phyloP scores from a whole-genome alignment of 1,139 yeast genomes.

The Blastobotrys capitulatus region DNA sequence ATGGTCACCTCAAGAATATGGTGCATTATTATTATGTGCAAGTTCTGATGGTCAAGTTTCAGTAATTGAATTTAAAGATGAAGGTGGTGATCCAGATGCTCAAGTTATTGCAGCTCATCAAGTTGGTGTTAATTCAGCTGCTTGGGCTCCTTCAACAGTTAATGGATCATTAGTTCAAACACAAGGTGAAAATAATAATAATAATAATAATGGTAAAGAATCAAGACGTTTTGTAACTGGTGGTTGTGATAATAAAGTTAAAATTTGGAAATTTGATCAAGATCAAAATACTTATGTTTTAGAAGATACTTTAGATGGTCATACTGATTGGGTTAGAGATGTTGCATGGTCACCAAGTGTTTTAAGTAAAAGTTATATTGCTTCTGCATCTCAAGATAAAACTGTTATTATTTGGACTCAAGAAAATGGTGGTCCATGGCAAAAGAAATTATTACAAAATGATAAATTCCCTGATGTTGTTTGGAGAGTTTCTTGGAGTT shows the following conservation, averaged over 20 bases:
- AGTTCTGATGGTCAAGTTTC: slow-evolving; percentile 93
- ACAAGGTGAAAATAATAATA: slow-evolving; percentile 3
- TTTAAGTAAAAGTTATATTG: slow-evolving; percentile 80
- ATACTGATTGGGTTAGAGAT: slow-evolving; percentile 97
- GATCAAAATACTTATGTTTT: slow-evolving; percentile 54
- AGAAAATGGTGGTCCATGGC: slow-evolving; percentile 67
- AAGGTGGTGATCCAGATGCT: slow-evolving; percentile 64
- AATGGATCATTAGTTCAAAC: slow-evolving; percentile 34
- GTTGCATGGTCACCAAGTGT: slow-evolving; percentile 97
- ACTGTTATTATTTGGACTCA: slow-evolving; percentile 93
- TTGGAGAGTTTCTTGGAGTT: slow-evolving; percentile 98
- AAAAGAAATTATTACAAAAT: slow-evolving; percentile 57
- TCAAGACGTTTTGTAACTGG: slow-evolving; percentile 75
- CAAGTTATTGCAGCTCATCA: slow-evolving; percentile 75
- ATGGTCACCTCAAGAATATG: slow-evolving; percentile 98
- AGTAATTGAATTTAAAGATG: slow-evolving; percentile 85
- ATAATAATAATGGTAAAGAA: slow-evolving; percentile 20
- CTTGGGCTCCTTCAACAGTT: slow-evolving; percentile 82
- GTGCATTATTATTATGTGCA: slow-evolving; percentile 84
- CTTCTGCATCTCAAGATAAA: slow-evolving; percentile 97
- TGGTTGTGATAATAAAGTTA: slow-evolving; percentile 91
- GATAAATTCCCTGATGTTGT: slow-evolving; percentile 94
- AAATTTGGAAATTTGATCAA: slow-evolving; percentile 76
- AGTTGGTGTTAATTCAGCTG: slow-evolving; percentile 88
- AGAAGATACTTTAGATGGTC: slow-evolving; percentile 81